Evolutionary conservation across 140 eudicot genomes (phyloP).

Genomic region (Bidens hawaiensis): DNA sequence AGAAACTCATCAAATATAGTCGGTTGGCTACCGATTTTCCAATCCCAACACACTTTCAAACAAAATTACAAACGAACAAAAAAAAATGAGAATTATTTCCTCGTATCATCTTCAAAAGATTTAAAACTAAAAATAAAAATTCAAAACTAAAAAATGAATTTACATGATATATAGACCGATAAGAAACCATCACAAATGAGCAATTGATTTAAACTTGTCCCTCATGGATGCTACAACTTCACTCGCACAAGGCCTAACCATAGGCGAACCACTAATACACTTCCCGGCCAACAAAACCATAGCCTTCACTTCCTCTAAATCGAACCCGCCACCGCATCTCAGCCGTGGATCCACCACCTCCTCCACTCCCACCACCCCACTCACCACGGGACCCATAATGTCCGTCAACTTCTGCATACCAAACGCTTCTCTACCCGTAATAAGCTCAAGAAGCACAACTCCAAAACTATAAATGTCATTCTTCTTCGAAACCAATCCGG

Average conservation of each 20-base stretch:
- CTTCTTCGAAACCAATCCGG: constrained; percentile 74
- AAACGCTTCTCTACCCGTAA: constrained; percentile 68
- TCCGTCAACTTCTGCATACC: constrained; percentile 33
- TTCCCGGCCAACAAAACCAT: constrained; percentile 44
- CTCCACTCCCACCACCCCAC: constrained; percentile 33
- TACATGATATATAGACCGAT: too few relatives aligned
- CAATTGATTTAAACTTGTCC: constrained; percentile 4
- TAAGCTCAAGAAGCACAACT: constrained; percentile 58
- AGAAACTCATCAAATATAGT: too few relatives aligned
- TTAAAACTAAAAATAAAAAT: too few relatives aligned
- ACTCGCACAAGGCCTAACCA: constrained; percentile 52
- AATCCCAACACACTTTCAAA: too few relatives aligned
- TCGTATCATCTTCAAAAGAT: too few relatives aligned
- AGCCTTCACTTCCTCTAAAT: constrained; percentile 46
- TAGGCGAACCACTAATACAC: constrained; percentile 49
- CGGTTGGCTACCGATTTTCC: too few relatives aligned
- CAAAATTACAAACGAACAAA: too few relatives aligned
- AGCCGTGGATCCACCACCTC: constrained; percentile 55
- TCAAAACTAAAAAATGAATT: too few relatives aligned
- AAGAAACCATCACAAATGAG: too few relatives aligned
- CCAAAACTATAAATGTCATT: constrained; percentile 77
- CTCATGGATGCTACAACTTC: constrained; percentile 44
- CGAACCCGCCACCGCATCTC: constrained; percentile 17
- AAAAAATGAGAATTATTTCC: too few relatives aligned
- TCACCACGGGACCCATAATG: constrained; percentile 28